These are phyloP conservation scores for Russula lepida DNA, from an alignment of 768 basidiomycete species.

Conservation along the genomic window DNA sequence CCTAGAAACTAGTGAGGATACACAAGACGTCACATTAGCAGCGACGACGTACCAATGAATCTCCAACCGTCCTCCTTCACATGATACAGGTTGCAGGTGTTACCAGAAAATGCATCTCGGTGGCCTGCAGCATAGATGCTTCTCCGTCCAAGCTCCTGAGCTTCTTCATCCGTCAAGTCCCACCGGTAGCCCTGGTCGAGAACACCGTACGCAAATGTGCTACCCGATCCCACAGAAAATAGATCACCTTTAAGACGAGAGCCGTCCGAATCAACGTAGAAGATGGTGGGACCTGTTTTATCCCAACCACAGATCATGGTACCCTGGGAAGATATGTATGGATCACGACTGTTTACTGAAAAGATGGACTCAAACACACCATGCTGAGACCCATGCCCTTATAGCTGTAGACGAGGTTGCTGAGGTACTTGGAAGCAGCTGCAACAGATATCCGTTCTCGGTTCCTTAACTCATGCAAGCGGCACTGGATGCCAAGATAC, in stretches of 20 bases:
- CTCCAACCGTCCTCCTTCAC: constrained; percentile 94
- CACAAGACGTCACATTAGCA: background rate
- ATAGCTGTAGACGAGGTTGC: constrained; percentile 95
- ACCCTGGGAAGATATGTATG: constrained; percentile 44
- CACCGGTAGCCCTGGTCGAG: constrained; percentile 91
- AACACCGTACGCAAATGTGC: constrained; percentile 98
- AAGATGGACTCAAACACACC: constrained; percentile 41
- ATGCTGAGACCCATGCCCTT: constrained; percentile 99
- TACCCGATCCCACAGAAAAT: constrained; percentile 98
- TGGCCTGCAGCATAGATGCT: constrained; percentile 97
- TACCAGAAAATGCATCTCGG: constrained; percentile 93
- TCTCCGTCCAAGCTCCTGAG: constrained; percentile 85
- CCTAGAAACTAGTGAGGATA: constrained; percentile 38
- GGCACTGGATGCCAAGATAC: constrained; percentile 95
- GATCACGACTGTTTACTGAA: background rate
- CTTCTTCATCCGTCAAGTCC: constrained; percentile 89
- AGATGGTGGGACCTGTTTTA: constrained; percentile 93
- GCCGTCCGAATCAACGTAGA: constrained; percentile 97
- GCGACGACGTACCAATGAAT: constrained; percentile 67
- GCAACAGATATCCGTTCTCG: constrained; percentile 96
- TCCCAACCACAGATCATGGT: constrained; percentile 99
- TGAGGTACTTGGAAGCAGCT: constrained; percentile 96
- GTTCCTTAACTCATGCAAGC: constrained; percentile 93
- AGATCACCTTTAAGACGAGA: constrained; percentile 91
- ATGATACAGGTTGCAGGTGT: constrained; percentile 92